Base-by-base conservation (phyloP, 2,329 filamentous ascomycete species). In the Blastomyces gilchristii region DNA sequence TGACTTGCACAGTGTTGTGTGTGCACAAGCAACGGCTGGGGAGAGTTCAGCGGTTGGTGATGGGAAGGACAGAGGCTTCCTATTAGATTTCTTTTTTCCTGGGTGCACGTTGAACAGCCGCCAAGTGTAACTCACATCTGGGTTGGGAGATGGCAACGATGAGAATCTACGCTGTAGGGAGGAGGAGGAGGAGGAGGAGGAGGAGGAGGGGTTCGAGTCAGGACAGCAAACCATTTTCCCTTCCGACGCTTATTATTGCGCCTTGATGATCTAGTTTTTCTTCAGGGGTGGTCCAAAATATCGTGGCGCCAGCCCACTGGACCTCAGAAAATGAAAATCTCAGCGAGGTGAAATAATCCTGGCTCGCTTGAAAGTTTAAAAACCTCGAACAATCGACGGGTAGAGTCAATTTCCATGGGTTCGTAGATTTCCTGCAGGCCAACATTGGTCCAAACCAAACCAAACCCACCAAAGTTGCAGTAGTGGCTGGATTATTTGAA, bases 251-350 rank as follows among this genome's bases (percentile, higher is more conserved):
- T 49, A 9, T 25, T 16, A 43, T 22, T 49, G 18, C 9, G 45
- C 5, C n/a, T 25, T 49, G 43, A 49, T 49, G 22, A 8, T 1
- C 16, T 43, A 12, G 12, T 16, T 49, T 14, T 8, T 47, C 16
- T 7, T 47, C 25, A n/a, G 14, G 22, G 25, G 12, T 4, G 4
- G 14, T 54, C n/a, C 12, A 54, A 34, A 6, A 8, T 31, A 54
- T 54, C 50, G 50, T 54, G 50, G 25, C 50, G 50, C 50, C 25
- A 54, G 50, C 25, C 6, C 50, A 54, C 50, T 54, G 50, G 50
- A 22, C 31, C 34, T 54, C n/a, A 50, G 47, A 50, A 50, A 50
- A 22, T 47, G 45, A 47, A 22, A 47, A 47, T 16, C 18, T 5
- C 18, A n/a, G 47, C 47, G 47, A 50, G 11, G 22, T 22, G 22